These are phyloP conservation scores for Fagopyrum esculentum DNA, from an alignment of 148 eudicot genomes.

Conservation along the genomic window DNA sequence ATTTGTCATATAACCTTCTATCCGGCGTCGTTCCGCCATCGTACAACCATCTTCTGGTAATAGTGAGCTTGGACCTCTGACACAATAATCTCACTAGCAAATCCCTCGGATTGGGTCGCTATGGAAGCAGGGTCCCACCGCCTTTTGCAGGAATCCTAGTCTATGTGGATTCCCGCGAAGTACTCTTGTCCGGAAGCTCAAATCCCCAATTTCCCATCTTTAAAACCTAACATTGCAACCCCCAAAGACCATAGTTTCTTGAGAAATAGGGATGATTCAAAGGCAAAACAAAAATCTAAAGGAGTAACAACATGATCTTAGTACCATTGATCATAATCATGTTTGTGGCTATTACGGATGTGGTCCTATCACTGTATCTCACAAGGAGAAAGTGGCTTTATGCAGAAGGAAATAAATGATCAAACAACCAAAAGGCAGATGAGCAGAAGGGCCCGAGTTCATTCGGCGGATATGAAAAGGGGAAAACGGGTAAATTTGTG, in stretches of 20 bases:
- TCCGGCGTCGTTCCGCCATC: slow-evolving; percentile 65
- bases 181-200: slow-evolving; percentile 42
- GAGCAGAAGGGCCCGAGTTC: slow-evolving; percentile 11
- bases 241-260: slow-evolving; percentile 15
- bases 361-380: slow-evolving; percentile 44
- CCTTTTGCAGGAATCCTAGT: slow-evolving; percentile 74
- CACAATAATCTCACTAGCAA: slow-evolving; percentile 70
- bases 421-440: slow-evolving; percentile 19
- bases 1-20: slow-evolving; percentile 56
- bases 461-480: slow-evolving; percentile 39
- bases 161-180: slow-evolving; percentile 84
- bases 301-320: neutral
- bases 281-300: slow-evolving; percentile 16
- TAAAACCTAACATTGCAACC: slow-evolving; percentile 24
- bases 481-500: slow-evolving; percentile 80
- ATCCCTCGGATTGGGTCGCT: slow-evolving; percentile 74
- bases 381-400: slow-evolving; percentile 28
- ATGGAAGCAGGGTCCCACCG: slow-evolving; percentile 89
- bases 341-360: slow-evolving; percentile 32
- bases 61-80: slow-evolving; percentile 68
- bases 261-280: slow-evolving; percentile 13
- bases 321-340: slow-evolving; percentile 15
- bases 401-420: slow-evolving; percentile 8
- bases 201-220: slow-evolving; percentile 35
- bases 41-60: slow-evolving; percentile 56